Base-by-base conservation (phyloP, 225 moss, liverwort and hornwort genomes). In the Lunularia cruciata region DNA sequence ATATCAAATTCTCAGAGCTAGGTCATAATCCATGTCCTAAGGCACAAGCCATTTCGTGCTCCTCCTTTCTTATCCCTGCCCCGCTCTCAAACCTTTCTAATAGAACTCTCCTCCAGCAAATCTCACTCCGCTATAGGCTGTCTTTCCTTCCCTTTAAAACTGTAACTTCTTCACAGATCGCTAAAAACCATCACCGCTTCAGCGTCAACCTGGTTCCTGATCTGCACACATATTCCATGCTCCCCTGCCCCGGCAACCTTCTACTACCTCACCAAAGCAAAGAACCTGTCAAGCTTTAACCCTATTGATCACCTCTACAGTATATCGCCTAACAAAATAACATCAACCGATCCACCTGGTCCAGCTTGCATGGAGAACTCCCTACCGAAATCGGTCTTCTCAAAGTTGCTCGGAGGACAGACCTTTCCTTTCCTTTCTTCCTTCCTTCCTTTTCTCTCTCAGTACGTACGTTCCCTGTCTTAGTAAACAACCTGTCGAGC, bases 21-120 rank as follows among this genome's bases (percentile, higher is more conserved):
- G 38, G 28, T 49, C 34, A 47, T 58, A 19, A 46, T 60, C 81
- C 81, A 81, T 77, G 20, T 55, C 73, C 56, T 76, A 69, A 72
- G 37, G 51, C 16, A 8, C 39, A 5, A 18, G 36, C 74, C 79
- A 79, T 79, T 27, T 77, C 37, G 28, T 37, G 12, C 31, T 12
- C n/a, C 22, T 28, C 30, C 45, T 34, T 31, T 69, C 48, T 63
- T 42, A 9, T 35, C 39, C 11, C 47, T 51, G 57, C 47, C 71
- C 33, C 28, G 5, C 61, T 39, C 13, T n/a, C 22, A 61, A 13
- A 61, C 26, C 39, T 39, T 61, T 23, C 4, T 13, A 3, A 40
- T 23, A 61, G 27, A 26, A 19, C 27, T 40, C 20, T 18, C 22
- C 60, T 12, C 26, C 37, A 12, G 38, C 7, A 11, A 60, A 25